Base-by-base conservation (phyloP, 257 asterid genomes). In the Buddleja alternifolia region DNA sequence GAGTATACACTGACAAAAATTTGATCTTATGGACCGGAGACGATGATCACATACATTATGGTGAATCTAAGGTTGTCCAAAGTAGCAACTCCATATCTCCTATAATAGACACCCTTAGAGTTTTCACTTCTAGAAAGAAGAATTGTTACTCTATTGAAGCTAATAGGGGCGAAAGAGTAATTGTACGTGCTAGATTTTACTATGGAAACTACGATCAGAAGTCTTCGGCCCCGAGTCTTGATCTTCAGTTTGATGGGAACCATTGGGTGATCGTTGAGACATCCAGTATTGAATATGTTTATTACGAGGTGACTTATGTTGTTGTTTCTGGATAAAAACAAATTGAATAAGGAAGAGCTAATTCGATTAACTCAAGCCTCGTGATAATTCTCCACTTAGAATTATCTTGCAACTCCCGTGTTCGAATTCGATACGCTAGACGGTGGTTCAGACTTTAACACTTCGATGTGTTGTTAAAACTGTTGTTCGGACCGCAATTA, bases 181-280 rank as follows among this genome's bases (percentile, higher is more conserved):
- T 85, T 4, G 63, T 84, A 15, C 93, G 95, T 3, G 93, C 88
- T 6, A 81, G 85, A 63, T 90, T 90, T 68, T 25, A 77, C 83
- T 90, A 90, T 20, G 95, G 95, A 16, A 90, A 90, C 63, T 87
- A 90, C 46, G 95, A 87, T 48, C 15, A 34, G 1, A 83, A 73
- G 74, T 78, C 85, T 3, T 56, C 81, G 45, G 89, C 93, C 16
- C 96, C 96, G 0, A 50, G 84, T 0, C 87, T 90, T 47, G 79
- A 84, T 19, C 93, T 90, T 42, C 88, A 73, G 0, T 78, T 77
- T 29, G 91, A 85, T 40, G 97, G 91, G 58, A 90, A 87, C 44
- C 8, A 36, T 7, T 89, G 95, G 93, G 50, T 19, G 0, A 80
- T 67, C 0, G 91, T 90, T 0, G 62, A 56, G 53, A 79, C 90